Percentiles rank a stretch among this genome's conserved stretches.
These are phyloP conservation scores for Lasiodiplodia citricola DNA, from an alignment of 2,329 filamentous ascomycete species.

Conservation along the genomic window DNA sequence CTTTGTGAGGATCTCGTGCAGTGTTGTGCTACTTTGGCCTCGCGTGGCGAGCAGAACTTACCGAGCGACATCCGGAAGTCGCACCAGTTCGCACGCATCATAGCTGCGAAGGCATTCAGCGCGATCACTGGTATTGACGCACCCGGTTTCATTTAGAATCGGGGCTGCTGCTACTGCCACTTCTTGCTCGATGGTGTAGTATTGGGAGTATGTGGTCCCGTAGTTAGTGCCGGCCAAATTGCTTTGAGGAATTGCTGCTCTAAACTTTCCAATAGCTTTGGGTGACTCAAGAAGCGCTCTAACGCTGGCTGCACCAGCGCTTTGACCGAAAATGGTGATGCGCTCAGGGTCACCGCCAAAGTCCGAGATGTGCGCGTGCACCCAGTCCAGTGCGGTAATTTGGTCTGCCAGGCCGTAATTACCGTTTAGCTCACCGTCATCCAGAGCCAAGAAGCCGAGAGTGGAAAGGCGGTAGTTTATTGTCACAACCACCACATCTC, in stretches of 20 bases:
- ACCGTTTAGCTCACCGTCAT: slow-evolving; percentile 55
- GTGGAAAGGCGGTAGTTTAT: slow-evolving; percentile 50
- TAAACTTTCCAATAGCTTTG: slow-evolving; percentile 54
- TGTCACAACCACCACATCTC: slow-evolving; percentile 47
- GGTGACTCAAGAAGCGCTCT: slow-evolving; percentile 58
- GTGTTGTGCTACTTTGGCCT: background rate
- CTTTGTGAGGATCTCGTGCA: background rate
- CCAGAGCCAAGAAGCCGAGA: slow-evolving; percentile 42
- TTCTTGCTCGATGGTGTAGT: slow-evolving; percentile 35
- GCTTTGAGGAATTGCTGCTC: slow-evolving; percentile 50
- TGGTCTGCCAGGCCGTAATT: slow-evolving; percentile 55
- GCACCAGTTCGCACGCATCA: slow-evolving; percentile 33
- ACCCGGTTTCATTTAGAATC: slow-evolving; percentile 37
- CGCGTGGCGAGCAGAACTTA: background rate
- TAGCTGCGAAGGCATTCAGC: slow-evolving; percentile 36
- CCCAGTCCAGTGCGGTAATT: slow-evolving; percentile 57
- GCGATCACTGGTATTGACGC: slow-evolving; percentile 29
- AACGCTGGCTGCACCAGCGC: slow-evolving; percentile 41
- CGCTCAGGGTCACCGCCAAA: slow-evolving; percentile 50
- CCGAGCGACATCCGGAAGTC: slow-evolving; percentile 14
- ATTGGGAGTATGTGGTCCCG: slow-evolving; percentile 34
- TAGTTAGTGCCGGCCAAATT: slow-evolving; percentile 34
- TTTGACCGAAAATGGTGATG: slow-evolving; percentile 41
- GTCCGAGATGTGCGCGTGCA: slow-evolving; percentile 46
- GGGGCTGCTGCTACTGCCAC: slow-evolving; percentile 30